These are phyloP conservation scores for Monascus purpureus DNA, from an alignment of 495 filamentous ascomycete species.

Conservation along the genomic window DNA sequence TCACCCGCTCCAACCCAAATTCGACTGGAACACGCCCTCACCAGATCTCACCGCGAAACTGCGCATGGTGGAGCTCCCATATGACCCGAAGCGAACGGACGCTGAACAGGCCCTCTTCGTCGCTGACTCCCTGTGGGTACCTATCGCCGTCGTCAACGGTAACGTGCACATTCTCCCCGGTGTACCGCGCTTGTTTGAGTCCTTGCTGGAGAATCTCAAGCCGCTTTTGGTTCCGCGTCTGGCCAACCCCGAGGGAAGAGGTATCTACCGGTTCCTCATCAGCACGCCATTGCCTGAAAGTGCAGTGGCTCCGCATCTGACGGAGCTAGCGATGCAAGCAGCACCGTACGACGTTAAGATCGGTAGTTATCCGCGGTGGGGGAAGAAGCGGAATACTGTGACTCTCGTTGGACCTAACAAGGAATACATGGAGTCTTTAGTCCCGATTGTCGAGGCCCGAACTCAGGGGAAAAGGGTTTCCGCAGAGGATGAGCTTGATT, in stretches of 20 bases:
- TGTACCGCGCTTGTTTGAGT: slow-evolving; percentile 71
- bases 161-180: slow-evolving; percentile 92
- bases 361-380: slow-evolving; percentile 93
- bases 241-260: slow-evolving; percentile 64
- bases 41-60: slow-evolving; percentile 65
- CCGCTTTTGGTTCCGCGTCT: slow-evolving; percentile 52
- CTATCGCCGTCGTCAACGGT: slow-evolving; percentile 71
- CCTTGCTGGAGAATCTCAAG: slow-evolving; percentile 62
- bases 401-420: slow-evolving; percentile 70
- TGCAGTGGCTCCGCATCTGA: slow-evolving; percentile 66
- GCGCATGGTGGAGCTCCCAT: slow-evolving; percentile 80
- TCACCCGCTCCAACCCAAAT: slow-evolving; percentile 56
- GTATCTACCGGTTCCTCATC: slow-evolving; percentile 61
- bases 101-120: slow-evolving; percentile 63
- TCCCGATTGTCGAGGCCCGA: slow-evolving; percentile 46
- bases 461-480: slow-evolving; percentile 42
- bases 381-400: slow-evolving; percentile 74
- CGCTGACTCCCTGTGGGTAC: slow-evolving; percentile 78
- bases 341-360: slow-evolving; percentile 71
- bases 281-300: slow-evolving; percentile 82
- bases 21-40: slow-evolving; percentile 75
- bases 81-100: slow-evolving; percentile 44
- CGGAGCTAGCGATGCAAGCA: slow-evolving; percentile 58
- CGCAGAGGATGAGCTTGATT: slow-evolving; percentile 48
- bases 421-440: slow-evolving; percentile 45